Evolutionary conservation across 139 green algal genomes (phyloP), one percentile per base, ranked within the genome.

Genomic region (Volvox reticuliferus): DNA sequence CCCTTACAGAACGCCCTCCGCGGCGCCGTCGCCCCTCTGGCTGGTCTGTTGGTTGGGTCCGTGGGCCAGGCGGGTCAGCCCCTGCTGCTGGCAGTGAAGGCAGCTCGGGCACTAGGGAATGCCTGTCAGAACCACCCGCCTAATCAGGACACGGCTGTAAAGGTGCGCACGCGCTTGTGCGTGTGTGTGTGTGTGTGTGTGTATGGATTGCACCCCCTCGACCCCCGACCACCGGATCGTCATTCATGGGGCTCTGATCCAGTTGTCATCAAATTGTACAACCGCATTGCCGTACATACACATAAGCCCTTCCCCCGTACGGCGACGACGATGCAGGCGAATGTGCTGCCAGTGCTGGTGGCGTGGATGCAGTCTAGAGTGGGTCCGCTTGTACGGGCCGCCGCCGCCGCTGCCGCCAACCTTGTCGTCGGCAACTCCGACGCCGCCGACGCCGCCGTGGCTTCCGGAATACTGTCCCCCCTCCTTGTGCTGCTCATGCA

Each of bases 61-160:
- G 36, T 86, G 80, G 80, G 80, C 0, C 80, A 62, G 55, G 50
- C 26, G 24, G 80, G 80, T 62, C 80, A 87, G 30, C 61, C 62
- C 12, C 81, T 77, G 62, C n/a, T 77, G 81, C 81, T 87, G 81
- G 62, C 62, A 63, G 62, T 87, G 22, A 87, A 87, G 81, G 81
- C 55, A 28, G 81, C 62, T 26, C 30, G 81, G 62, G 81, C 81
- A 20, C 81, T 87, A n/a, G 81, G 81, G 24, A 87, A 87, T 33
- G 62, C 32, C 18, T 87, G 81, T 55, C 61, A 61, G 62, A 55
- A 63, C 18, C 81, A 87, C 81, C 13, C 17, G 16, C 50, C 81
- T 33, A 87, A 87, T 65, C 81, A 87, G 81, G 62, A 37, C 1
- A 69, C 81, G 62, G 81, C 81, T 1, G 0, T 87, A 1, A 30